Conservation (phyloP, 768 basidiomycete species). For the Leccinum truebloodii region DNA sequence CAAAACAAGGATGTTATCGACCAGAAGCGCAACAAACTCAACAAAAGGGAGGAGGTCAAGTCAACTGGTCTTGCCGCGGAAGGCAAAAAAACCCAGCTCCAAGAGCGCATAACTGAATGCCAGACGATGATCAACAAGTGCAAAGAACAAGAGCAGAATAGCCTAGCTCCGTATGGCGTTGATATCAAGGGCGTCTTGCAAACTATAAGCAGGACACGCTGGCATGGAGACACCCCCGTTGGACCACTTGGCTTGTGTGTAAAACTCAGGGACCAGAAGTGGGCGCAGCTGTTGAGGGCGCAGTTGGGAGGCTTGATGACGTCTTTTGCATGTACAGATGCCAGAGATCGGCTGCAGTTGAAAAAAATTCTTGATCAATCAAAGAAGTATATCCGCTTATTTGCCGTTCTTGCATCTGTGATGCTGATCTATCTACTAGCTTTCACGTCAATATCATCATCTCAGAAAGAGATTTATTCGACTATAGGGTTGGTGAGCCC, state of each 20-base stretch:
- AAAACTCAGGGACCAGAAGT: slow-evolving; percentile 66
- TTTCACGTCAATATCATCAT: slow-evolving; percentile 55
- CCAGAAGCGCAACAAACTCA: slow-evolving; percentile 35
- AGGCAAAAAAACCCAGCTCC: slow-evolving; percentile 30
- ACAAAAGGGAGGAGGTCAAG: slow-evolving; percentile 33
- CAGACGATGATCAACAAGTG: slow-evolving; percentile 53
- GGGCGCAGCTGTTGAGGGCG: slow-evolving; percentile 64
- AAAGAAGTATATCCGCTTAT: slow-evolving; percentile 60
- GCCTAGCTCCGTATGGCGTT: slow-evolving; percentile 59
- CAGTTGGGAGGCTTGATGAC: slow-evolving; percentile 61
- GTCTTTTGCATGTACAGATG: slow-evolving; percentile 75
- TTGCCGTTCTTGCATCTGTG: background rate
- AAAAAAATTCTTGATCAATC: slow-evolving; percentile 53
- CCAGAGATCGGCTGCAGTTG: slow-evolving; percentile 58
- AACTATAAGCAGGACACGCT: slow-evolving; percentile 49
- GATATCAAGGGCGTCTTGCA: slow-evolving; percentile 60
- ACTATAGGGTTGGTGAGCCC: slow-evolving; percentile 76
- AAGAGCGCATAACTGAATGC: slow-evolving; percentile 45
- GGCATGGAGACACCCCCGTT: slow-evolving; percentile 67
- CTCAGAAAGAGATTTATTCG: slow-evolving; percentile 75
- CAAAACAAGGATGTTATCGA: slow-evolving; percentile 30
- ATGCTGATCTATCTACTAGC: slow-evolving; percentile 38
- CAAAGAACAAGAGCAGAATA: slow-evolving; percentile 54
- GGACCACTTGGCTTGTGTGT: slow-evolving; percentile 84
- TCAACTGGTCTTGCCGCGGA: slow-evolving; percentile 41